phyloP scores from a whole-genome alignment of 768 basidiomycete genomes.

The Chlorophyllum brunneum region DNA sequence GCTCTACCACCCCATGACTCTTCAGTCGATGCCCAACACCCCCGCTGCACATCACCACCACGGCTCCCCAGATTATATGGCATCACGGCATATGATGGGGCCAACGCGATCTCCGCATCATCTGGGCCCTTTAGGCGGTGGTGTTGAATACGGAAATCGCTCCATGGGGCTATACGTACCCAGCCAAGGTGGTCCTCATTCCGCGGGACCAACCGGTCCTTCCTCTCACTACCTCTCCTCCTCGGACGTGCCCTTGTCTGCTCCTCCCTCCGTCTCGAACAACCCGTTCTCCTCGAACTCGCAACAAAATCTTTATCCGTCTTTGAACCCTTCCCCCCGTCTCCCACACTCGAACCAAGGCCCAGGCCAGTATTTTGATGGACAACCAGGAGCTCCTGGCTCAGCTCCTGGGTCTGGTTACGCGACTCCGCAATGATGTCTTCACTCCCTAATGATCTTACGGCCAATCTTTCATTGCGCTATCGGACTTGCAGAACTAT shows the following conservation, averaged over 20 bases:
- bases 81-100: conserved; percentile 44
- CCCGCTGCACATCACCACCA: conserved; percentile 34
- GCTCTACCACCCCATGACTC: conserved; percentile 75
- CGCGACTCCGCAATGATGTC: conserved; percentile 36
- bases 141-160: conserved; percentile 34
- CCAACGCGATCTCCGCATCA: conserved; percentile 32
- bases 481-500: conserved; percentile 16
- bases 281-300: conserved; percentile 38
- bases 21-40: conserved; percentile 53
- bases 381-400: conserved; percentile 34
- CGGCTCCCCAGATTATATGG: conserved; percentile 35
- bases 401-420: conserved; percentile 45
- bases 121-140: conserved; percentile 30
- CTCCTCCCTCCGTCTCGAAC: conserved; percentile 44
- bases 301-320: conserved; percentile 32
- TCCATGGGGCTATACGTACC: conserved; percentile 34
- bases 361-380: conserved; percentile 23
- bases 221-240: conserved; percentile 29
- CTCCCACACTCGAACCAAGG: conserved; percentile 28
- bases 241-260: conserved; percentile 48
- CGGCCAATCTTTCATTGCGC: conserved; percentile 6
- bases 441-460: conserved; percentile 13
- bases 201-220: conserved; percentile 30
- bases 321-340: conserved; percentile 33
- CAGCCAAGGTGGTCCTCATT: conserved; percentile 36